Evolutionary conservation across 495 filamentous ascomycete species (phyloP), one percentile per base, ranked within the genome.

Genomic region (Sabuloglossum arenarium): DNA sequence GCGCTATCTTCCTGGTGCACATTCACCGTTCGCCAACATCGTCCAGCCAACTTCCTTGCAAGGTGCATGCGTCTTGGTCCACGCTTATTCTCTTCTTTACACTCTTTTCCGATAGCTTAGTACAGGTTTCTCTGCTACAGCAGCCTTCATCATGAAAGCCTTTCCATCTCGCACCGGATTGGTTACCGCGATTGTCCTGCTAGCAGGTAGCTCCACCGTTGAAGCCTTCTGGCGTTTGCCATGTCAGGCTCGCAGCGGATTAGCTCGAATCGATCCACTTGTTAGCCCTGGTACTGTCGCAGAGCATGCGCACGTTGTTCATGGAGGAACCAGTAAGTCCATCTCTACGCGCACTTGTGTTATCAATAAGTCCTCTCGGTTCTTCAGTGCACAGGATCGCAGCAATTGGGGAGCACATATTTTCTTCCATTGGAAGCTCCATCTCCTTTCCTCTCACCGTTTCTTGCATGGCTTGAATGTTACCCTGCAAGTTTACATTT

Each of bases 201-300:
- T 56, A 11, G 42, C 42, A 32, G 19, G 23, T 9, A 43, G 12
- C 14, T 31, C 30, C 53, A 60, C 65, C 31, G 66, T 73, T 34
- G 61, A 75, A 60, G 88, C 85, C 34, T 94, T 94, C 68, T 95
- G 86, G 86, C 86, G 88, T 68, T 79, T 94, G 72, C 81, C 81
- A 54, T 95, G 88, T 65, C 79, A 73, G 58, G 80, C 77, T 58
- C 73, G 73, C 45, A 72, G 76, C 59, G 85, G 78, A 61, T 58
- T 86, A 63, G 76, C 70, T 50, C 71, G 75, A 28, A 64, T 80
- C 31, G 77, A 80, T 60, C 77, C 77, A 25, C 57, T 80, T 55
- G 68, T 79, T 29, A 64, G 70, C 42, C 69, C 70, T 9, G 75
- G 73, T 16, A 42, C 65, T 45, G 59, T 71, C 14, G 67, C 72